Conservation (phyloP, 495 filamentous ascomycete species). For the Monascus purpureus region DNA sequence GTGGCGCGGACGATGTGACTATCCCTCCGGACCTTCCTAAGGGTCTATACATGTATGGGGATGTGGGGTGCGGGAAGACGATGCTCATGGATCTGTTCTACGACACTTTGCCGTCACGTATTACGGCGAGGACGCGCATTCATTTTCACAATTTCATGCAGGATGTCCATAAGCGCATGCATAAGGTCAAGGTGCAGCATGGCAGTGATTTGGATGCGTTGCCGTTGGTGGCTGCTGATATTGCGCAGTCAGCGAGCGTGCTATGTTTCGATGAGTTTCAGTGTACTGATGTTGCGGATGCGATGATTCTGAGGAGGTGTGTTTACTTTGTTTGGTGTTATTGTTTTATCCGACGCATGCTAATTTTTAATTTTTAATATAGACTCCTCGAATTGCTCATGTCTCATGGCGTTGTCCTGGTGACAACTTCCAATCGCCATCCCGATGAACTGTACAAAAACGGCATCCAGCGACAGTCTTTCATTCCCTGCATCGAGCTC, state of each 20-base stretch:
- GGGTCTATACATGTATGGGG: constrained; percentile 89
- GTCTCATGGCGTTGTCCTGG: constrained; percentile 89
- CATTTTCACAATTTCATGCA: constrained; percentile 99
- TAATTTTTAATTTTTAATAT: background rate
- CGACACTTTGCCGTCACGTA: constrained; percentile 72
- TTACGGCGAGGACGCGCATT: constrained; percentile 79
- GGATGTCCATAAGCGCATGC: constrained; percentile 84
- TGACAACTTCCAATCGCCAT: constrained; percentile 95
- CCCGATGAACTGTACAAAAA: constrained; percentile 95
- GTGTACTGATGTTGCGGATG: constrained; percentile 96
- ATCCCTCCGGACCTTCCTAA: constrained; percentile 66
- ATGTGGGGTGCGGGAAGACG: constrained; percentile 96
- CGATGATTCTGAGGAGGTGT: constrained; percentile 83
- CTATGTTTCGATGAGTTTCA: constrained; percentile 99
- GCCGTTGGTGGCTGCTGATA: constrained; percentile 83
- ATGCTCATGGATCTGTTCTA: constrained; percentile 99
- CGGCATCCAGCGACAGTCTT: constrained; percentile 88
- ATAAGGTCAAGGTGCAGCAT: constrained; percentile 75
- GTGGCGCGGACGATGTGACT: constrained; percentile 19
- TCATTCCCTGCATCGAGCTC: constrained; percentile 89
- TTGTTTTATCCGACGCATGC: too few species aligned
- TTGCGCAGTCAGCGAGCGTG: constrained; percentile 72
- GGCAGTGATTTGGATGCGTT: constrained; percentile 86
- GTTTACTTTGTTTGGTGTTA: constrained; percentile 3
- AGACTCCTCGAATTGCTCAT: constrained; percentile 80